Base-by-base conservation (phyloP, 2,329 filamentous ascomycete genomes). In the Aureobasidium sp. region DNA sequence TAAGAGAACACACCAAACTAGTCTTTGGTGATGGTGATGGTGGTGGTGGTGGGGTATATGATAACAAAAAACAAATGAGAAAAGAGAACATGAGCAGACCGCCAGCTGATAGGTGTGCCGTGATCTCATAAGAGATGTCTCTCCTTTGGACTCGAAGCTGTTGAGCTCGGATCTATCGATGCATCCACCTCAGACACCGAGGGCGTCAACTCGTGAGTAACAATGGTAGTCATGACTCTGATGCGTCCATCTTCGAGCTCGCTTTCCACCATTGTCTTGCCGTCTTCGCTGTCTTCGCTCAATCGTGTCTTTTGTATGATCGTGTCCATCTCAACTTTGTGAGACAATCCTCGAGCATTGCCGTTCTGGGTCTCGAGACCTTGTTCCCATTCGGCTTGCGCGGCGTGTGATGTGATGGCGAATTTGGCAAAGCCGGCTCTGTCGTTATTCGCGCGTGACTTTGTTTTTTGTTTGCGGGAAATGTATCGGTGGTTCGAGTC, bases 301-400 rank as follows among this genome's bases (percentile, higher is more conserved):
- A 36, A 3, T 1, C 39, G 14, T 7, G 39, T 34, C 57, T 51
- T 60, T 14, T 25, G 41, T 25, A 25, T 60, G 8, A 60, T 15
- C 2, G 22, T 31, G 25, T 60, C 57, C 57, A 60, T 41, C 34
- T 60, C 57, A 6, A 41, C 37, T 22, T 49, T 39, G 56, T 59
- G 45, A 20, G 41, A 37, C 2, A 48, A 8, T 9, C 34, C 55
- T 27, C 14, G 31, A 8, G 57, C 81, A 8, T 77, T 82, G 31
- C 80, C 82, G 76, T 80, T 77, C 29, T 79, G 64, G 70, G 27
- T 14, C 11, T 42, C 9, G 17, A 62, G 17, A 9, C 31, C 49
- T 36, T 62, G 60, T 12, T 41, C 31, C 60, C 60, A 62, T 15
- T 55, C 49, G 2, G 60, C 31, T 11, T 36, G 22, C 1, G 37